Conservation (phyloP, 257 asterid genomes). For the Rehmannia glutinosa region DNA sequence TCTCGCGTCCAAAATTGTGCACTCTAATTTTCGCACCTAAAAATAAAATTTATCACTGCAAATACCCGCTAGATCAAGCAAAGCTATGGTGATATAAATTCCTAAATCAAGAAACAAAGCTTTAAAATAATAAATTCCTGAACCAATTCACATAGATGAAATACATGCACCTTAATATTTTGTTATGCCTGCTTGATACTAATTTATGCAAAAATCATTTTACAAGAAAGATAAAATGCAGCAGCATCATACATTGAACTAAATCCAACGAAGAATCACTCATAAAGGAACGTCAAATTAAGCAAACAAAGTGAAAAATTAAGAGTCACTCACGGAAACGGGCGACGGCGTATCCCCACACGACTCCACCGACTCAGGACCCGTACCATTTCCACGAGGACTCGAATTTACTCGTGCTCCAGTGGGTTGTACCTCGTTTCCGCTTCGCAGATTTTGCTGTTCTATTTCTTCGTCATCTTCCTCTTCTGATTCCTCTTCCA, state of each 20-base stretch:
- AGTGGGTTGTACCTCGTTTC: slow-evolving; percentile 7
- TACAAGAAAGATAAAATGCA: neutral
- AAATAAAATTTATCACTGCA: neutral
- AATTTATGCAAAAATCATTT: too few species aligned
- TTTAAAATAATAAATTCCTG: too few species aligned
- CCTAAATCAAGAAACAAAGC: too few species aligned
- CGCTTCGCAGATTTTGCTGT: slow-evolving; percentile 1
- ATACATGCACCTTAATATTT: too few species aligned
- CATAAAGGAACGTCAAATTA: neutral
- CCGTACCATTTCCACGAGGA: slow-evolving; percentile 14
- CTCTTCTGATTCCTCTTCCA: slow-evolving; percentile 6
- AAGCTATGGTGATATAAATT: neutral
- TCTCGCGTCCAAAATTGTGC: too few species aligned
- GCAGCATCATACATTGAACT: neutral
- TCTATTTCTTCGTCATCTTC: slow-evolving; percentile 3
- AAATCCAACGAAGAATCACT: neutral
- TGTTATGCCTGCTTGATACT: too few species aligned
- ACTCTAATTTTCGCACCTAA: too few species aligned
- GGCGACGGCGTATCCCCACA: slow-evolving; percentile 1
- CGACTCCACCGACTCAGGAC: slow-evolving; percentile 10
- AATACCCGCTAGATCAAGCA: neutral
- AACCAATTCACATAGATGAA: too few species aligned
- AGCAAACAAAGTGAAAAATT: neutral
- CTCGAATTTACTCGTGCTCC: slow-evolving; percentile 15
- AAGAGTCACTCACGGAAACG: slow-evolving; percentile 38